Percentiles rank a stretch among this genome's conserved stretches.
Evolutionary conservation across 169 alveolate genomes (phyloP).

Genomic region (Fabrea salina): DNA sequence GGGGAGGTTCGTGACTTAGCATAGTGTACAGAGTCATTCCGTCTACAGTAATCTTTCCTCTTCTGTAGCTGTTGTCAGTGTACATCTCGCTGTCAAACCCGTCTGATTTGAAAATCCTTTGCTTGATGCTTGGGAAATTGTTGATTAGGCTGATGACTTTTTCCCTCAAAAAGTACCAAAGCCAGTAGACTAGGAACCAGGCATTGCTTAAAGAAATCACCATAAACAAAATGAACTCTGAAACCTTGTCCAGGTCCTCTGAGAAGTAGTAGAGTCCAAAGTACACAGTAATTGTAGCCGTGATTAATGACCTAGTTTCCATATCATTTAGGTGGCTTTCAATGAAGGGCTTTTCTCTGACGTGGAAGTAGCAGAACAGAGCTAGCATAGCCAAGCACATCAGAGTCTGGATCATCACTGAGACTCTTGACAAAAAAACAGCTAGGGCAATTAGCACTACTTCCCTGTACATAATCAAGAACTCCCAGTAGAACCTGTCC

Average conservation of each 20-base stretch:
- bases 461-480: constrained; percentile 43
- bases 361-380: constrained; percentile 18
- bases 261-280: constrained; percentile 42
- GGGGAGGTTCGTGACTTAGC: no score
- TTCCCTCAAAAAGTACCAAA: neutral
- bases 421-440: constrained; percentile 11
- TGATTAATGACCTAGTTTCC: constrained; percentile 22
- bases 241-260: neutral
- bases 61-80: no score
- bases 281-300: constrained; percentile 39
- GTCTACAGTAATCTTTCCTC: no score
- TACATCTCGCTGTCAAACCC: no score
- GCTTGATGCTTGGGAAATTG: no score
- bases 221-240: neutral
- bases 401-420: constrained; percentile 42
- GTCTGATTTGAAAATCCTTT: no score
- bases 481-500: constrained; percentile 50
- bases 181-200: constrained; percentile 14
- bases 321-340: constrained; percentile 34
- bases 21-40: no score
- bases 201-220: neutral
- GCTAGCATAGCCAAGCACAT: constrained; percentile 27
- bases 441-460: constrained; percentile 36
- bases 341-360: constrained; percentile 31
- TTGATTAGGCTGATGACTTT: no score